Base-by-base conservation (phyloP, 495 filamentous ascomycete species). In the Neurospora sp. region DNA sequence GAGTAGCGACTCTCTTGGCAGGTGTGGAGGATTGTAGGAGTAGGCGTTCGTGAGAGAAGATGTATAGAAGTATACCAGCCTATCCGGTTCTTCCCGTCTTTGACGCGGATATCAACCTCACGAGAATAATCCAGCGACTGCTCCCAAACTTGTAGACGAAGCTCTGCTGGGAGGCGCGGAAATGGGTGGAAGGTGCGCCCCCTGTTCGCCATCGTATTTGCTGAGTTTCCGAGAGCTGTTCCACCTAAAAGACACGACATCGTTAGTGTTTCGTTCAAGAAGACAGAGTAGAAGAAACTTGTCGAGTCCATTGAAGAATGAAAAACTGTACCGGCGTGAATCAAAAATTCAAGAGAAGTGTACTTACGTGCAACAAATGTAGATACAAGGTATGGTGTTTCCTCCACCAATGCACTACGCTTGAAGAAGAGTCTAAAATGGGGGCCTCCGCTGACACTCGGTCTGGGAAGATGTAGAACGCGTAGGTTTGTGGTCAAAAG, bases 61-160 rank as follows among this genome's bases (percentile, higher is more conserved):
- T 46, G 18, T 0, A 54, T 4, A 54, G 10, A 5, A 27, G n/a
- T n/a, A n/a, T 2, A 0, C 4, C 9, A 0, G n/a, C 20, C 10
- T 12, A 0, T 5, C 20, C 0, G 20, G 18, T 9, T 0, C 18
- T 0, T n/a, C 18, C 42, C 3, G 0, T 2, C 10, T 46, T 46
- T 4, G 42, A 46, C 42, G 42, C 18, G 18, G n/a, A 54, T 10
- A 23, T 54, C 46, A 54, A 54, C 20, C 10, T 23, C 46, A 27
- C 46, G 46, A 0, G 20, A 9, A 23, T 23, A 5, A 4, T 54
- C 46, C 10, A 3, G 46, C 46, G 46, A 54, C n/a, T 27, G 46
- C 20, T 54, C 20, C n/a, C 46, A 54, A n/a, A 54, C 20, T 27
- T 12, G 46, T 1, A 27, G 46, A 27, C 23, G 48, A 27, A 59